These are phyloP conservation scores for Mortierella alpina DNA, from an alignment of 192 early-diverging fungal species.

Conservation along the genomic window DNA sequence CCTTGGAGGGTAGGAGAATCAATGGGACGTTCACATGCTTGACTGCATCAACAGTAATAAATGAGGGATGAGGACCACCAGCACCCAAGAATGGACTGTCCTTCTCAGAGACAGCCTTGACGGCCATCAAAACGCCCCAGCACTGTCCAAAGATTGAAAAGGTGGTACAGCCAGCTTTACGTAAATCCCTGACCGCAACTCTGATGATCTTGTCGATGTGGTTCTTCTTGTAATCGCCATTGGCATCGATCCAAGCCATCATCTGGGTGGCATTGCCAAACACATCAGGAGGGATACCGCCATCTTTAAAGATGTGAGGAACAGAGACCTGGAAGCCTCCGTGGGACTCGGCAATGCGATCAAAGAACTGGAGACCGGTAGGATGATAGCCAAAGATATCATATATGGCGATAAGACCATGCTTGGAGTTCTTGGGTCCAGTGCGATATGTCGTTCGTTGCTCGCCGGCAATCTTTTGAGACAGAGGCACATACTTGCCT, in stretches of 20 bases:
- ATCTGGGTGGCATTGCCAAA: conserved; percentile 42
- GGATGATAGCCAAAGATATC: conserved; percentile 72
- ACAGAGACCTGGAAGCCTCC: conserved; percentile 69
- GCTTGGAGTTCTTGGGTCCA: conserved; percentile 54
- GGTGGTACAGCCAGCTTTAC: conserved; percentile 33
- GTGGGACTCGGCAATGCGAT: conserved; percentile 60
- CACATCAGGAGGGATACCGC: conserved; percentile 5
- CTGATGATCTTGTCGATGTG: conserved; percentile 38
- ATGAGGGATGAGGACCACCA: conserved; percentile 72
- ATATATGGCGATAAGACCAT: conserved; percentile 67
- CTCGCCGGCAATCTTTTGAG: conserved; percentile 53
- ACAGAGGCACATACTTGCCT: conserved; percentile 49
- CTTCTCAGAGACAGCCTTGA: conserved; percentile 51
- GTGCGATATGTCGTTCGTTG: conserved; percentile 41
- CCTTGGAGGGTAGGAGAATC: conserved; percentile 67
- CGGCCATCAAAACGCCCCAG: conserved; percentile 72
- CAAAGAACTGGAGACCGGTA: conserved; percentile 4
- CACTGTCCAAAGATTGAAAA: conserved; percentile 70
- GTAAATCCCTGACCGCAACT: conserved; percentile 38
- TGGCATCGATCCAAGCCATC: conserved; percentile 46
- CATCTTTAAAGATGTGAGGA: conserved; percentile 69
- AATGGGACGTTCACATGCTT: conserved; percentile 64
- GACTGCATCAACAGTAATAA: conserved; percentile 57
- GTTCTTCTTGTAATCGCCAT: conserved; percentile 16
- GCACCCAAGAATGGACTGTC: conserved; percentile 55